phyloP scores from a whole-genome alignment of 2,329 filamentous ascomycete species.

The Hortaea sp. region DNA sequence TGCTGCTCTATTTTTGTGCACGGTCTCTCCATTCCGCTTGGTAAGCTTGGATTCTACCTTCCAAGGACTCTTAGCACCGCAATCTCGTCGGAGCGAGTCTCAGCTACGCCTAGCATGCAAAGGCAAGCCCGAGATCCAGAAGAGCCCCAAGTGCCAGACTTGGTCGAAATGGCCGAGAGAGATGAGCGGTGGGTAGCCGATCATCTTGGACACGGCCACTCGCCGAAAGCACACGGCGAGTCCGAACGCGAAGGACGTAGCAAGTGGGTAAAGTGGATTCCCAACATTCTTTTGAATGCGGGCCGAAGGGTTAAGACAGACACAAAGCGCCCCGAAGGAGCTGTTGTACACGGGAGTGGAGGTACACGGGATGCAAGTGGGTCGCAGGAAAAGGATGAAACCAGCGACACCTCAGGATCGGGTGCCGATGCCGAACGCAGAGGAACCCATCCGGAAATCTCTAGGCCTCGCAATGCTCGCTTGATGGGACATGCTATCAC shows the following conservation, averaged over 20 bases:
- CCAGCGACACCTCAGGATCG: neutral
- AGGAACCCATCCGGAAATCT: slow-evolving; percentile 9
- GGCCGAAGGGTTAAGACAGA: neutral
- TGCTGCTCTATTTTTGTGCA: slow-evolving; percentile 80
- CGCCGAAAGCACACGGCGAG: neutral
- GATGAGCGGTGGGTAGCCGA: neutral
- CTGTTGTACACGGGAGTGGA: neutral
- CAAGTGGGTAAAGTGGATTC: neutral
- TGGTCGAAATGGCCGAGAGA: neutral
- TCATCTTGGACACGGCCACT: neutral
- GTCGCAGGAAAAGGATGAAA: neutral
- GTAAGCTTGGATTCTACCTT: slow-evolving; percentile 53
- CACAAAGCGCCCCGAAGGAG: neutral
- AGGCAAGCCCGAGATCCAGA: neutral
- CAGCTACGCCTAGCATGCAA: slow-evolving; percentile 3
- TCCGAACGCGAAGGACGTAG: neutral
- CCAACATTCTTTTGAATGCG: neutral
- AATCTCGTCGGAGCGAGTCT: slow-evolving; percentile 32
- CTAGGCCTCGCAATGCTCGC: slow-evolving; percentile 9
- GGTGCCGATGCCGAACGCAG: neutral
- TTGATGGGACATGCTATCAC: slow-evolving; percentile 12
- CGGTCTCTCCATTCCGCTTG: slow-evolving; percentile 69
- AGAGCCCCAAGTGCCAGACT: neutral
- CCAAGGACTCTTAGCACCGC: slow-evolving; percentile 52
- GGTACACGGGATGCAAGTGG: neutral